Evolutionary conservation across 2,329 filamentous ascomycete genomes (phyloP).

Genomic region (Graphilbum ipis-grandicollis): DNA sequence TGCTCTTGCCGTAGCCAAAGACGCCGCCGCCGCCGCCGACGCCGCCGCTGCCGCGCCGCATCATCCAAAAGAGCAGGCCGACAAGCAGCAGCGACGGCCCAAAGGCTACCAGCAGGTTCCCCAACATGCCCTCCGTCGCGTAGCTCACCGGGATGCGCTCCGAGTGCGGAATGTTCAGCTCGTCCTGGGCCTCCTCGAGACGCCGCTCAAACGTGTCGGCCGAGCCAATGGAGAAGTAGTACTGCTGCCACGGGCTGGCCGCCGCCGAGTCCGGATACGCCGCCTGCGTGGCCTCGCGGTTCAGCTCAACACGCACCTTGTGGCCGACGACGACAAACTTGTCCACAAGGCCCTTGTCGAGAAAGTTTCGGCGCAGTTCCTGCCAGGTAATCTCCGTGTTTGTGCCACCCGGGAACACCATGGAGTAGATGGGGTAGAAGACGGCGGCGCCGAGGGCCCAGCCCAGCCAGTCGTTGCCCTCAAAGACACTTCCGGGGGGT

Average conservation of each 20-base stretch:
- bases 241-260: constrained; percentile 52
- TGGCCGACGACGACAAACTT: constrained; percentile 70
- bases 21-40: constrained; percentile 56
- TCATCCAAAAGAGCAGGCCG: constrained; percentile 64
- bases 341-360: constrained; percentile 91
- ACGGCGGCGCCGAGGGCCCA: constrained; percentile 25
- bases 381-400: constrained; percentile 85
- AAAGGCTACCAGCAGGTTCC: constrained; percentile 57
- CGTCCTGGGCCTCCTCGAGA: constrained; percentile 72
- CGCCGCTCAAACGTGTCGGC: constrained; percentile 82
- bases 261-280: constrained; percentile 64
- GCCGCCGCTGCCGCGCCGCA: constrained; percentile 43
- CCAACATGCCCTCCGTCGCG: constrained; percentile 56
- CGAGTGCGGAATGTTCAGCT: constrained; percentile 68
- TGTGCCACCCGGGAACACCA: constrained; percentile 24
- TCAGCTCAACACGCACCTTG: constrained; percentile 57
- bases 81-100: constrained; percentile 78
- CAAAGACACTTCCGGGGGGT: constrained; percentile 7
- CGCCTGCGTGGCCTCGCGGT: constrained; percentile 53
- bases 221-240: constrained; percentile 92
- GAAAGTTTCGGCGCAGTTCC: constrained; percentile 81
- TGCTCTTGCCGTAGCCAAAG: constrained; percentile 91
- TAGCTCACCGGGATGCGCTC: constrained; percentile 92
- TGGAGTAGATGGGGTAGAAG: constrained; percentile 23
- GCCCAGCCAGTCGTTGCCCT: constrained; percentile 34